phyloP scores from a whole-genome alignment of 2,329 filamentous ascomycete species.

The Verticillium longisporum region DNA sequence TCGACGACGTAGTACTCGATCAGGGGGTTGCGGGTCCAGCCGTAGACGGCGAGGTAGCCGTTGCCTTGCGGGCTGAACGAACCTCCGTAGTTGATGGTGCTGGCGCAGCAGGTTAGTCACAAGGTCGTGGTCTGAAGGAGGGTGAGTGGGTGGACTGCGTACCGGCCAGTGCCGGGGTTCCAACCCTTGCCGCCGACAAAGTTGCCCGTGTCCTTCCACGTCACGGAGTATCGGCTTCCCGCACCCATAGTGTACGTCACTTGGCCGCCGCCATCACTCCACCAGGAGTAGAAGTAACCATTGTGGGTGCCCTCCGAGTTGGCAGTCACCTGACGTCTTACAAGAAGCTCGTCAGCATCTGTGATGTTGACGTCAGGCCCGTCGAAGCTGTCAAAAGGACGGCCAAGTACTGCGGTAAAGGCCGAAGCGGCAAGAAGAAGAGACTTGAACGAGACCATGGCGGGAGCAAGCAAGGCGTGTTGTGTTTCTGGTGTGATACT shows the following conservation, averaged over 20 bases:
- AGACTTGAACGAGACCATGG: conserved; percentile 1
- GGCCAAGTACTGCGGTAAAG: conserved; percentile 15
- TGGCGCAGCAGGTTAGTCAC: conserved; percentile 12
- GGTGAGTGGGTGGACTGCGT: conserved; percentile 5
- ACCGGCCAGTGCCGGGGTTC: conserved; percentile 30
- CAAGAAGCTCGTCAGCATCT: conserved; percentile 18
- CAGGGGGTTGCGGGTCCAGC: conserved; percentile 47
- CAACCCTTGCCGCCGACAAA: conserved; percentile 45
- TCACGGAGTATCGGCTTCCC: conserved; percentile 41
- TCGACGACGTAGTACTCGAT: conserved; percentile 56
- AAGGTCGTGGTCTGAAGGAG: not conserved
- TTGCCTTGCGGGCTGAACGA: conserved; percentile 40
- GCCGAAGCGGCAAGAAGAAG: conserved; percentile 3
- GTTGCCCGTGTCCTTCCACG: conserved; percentile 40
- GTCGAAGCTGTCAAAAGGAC: conserved; percentile 21
- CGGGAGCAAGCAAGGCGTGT: not conserved
- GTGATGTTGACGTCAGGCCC: conserved; percentile 15
- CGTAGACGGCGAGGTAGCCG: conserved; percentile 45
- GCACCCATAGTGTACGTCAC: conserved; percentile 49
- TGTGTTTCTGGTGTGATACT: not conserved
- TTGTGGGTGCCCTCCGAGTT: conserved; percentile 44
- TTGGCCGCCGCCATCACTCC: conserved; percentile 44
- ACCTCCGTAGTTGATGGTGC: conserved; percentile 41
- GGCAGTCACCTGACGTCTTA: conserved; percentile 28
- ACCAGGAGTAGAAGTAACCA: conserved; percentile 56